Evolutionary conservation across 164 flowering plant species (phyloP), one percentile per base, ranked within the genome.

Genomic region (Annona squamosa): DNA sequence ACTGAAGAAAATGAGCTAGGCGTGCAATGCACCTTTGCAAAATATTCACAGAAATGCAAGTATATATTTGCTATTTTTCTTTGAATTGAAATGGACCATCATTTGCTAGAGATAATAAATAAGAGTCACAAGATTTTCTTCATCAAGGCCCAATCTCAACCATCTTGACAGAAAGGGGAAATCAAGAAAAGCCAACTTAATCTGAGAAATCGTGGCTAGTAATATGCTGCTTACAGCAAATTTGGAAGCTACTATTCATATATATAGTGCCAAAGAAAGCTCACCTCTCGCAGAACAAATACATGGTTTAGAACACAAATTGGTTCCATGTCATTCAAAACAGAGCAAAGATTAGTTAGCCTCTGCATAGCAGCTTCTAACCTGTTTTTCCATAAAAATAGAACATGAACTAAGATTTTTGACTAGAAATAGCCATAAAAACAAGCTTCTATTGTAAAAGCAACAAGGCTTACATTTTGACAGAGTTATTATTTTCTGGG

Each of bases 301-400:
- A 95, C 99, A 79, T 95, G 99, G 81, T 95, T 95, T 52, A 95
- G 81, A 73, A 91, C 97, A 81, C 99, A 95, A 80, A 95, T 95
- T 62, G 99, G 99, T 82, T 95, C 99, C 99, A 95, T 95, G 77
- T 95, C 97, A 85, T 95, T 95, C 73, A 95, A 80, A 71, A 95
- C 90, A 16, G 98, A 95, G 79, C 99, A 95, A 45, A 95, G 79
- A 76, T 89, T 95, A 72, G 97, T 95, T 85, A 95, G 78, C 82
- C 99, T 91, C 84, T 95, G 99, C 89, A 89, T 85, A 52, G 99
- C 99, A 80, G 98, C 99, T 84, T 95, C 99, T 82, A 95, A 84
- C 97, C 98, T 95, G 91, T 77, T 66, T 66, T 77, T 76, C n/a
- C 70, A 68, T 10, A 75, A 57, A 7, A 59, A 61, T 43, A 59